Percentiles rank a stretch among this genome's conserved stretches.
These are phyloP conservation scores for Agaricus sinodeliciosus DNA, from an alignment of 768 basidiomycete species.

Conservation along the genomic window DNA sequence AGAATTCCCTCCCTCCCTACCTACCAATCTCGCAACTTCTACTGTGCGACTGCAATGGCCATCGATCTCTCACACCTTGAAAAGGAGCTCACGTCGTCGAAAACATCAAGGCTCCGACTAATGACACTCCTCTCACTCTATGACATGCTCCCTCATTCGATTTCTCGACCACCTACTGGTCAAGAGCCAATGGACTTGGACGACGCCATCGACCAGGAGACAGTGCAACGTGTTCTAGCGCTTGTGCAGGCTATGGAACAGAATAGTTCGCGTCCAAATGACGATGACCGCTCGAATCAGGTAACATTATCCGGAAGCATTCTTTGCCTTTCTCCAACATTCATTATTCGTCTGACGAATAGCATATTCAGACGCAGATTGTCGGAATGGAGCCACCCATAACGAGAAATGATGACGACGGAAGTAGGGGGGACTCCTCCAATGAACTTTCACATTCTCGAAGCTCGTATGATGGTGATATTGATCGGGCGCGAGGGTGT, in stretches of 20 bases:
- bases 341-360: too few species aligned
- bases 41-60: background rate
- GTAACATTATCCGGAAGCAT: background rate
- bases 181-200: slow-evolving; percentile 19
- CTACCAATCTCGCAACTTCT: background rate
- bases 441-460: background rate
- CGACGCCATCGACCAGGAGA: slow-evolving; percentile 33
- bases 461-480: background rate
- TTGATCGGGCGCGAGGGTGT: background rate
- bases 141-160: slow-evolving; percentile 25
- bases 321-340: too few species aligned
- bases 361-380: too few species aligned
- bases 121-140: slow-evolving; percentile 25
- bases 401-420: background rate
- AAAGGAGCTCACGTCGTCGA: slow-evolving; percentile 1
- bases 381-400: too few species aligned
- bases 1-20: background rate
- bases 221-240: slow-evolving; percentile 18
- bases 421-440: background rate
- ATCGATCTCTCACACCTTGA: background rate
- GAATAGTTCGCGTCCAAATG: background rate
- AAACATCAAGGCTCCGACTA: slow-evolving; percentile 20
- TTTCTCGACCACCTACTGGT: slow-evolving; percentile 22
- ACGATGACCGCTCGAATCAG: background rate
- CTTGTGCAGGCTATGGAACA: background rate